Evolutionary conservation across 768 basidiomycete genomes (phyloP).

Genomic region (Cytidiella melzeri): DNA sequence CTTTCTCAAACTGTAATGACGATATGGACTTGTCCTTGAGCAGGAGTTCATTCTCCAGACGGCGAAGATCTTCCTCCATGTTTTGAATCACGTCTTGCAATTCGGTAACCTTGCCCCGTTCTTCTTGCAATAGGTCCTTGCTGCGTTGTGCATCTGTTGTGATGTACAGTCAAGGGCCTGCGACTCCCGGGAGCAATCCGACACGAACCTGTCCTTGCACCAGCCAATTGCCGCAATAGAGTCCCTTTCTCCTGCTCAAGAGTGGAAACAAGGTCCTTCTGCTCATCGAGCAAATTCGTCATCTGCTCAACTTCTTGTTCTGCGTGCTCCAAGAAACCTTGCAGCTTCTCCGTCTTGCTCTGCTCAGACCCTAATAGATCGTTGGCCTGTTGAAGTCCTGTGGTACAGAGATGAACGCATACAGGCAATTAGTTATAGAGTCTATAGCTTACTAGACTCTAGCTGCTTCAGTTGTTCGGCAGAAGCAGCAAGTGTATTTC

Average conservation of each 20-base stretch:
- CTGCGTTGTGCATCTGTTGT: slow-evolving; percentile 14
- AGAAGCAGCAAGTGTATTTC: slow-evolving; percentile 31
- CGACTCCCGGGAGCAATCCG: neutral
- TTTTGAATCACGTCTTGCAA: slow-evolving; percentile 27
- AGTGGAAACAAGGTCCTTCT: slow-evolving; percentile 6
- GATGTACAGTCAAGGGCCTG: neutral
- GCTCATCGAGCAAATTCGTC: slow-evolving; percentile 9
- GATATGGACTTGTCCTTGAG: slow-evolving; percentile 10
- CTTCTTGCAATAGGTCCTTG: slow-evolving; percentile 20
- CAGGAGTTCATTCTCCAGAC: slow-evolving; percentile 8
- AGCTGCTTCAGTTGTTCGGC: slow-evolving; percentile 51
- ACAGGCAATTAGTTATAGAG: neutral
- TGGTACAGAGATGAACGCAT: neutral
- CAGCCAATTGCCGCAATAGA: neutral
- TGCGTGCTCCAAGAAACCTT: slow-evolving; percentile 8
- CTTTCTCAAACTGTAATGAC: slow-evolving; percentile 12
- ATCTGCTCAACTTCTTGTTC: slow-evolving; percentile 6
- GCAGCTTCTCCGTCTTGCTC: slow-evolving; percentile 12
- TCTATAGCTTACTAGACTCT: slow-evolving; percentile 47
- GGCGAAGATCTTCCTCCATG: slow-evolving; percentile 8
- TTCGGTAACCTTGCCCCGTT: slow-evolving; percentile 33
- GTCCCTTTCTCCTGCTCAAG: slow-evolving; percentile 11
- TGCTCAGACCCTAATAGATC: slow-evolving; percentile 3
- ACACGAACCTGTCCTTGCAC: slow-evolving; percentile 10
- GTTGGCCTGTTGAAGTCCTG: slow-evolving; percentile 9